Evolutionary conservation across 768 basidiomycete genomes (phyloP).

Genomic region (Lepiota venenata): DNA sequence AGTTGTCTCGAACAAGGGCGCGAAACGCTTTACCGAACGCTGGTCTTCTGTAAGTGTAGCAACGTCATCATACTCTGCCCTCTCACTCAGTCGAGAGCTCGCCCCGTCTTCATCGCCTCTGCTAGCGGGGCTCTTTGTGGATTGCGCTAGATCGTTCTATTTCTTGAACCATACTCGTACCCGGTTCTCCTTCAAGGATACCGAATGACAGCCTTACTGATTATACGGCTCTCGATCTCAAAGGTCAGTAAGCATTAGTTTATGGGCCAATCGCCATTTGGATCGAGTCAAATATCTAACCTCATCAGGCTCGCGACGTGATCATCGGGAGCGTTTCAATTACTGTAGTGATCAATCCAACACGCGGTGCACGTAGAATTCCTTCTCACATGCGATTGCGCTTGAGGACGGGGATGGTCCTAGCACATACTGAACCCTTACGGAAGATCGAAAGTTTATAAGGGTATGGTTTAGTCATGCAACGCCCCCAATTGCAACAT

Average conservation of each 20-base stretch:
- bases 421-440: neutral
- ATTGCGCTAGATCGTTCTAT: neutral
- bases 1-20: too few species aligned
- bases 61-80: neutral
- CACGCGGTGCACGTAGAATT: neutral
- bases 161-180: neutral
- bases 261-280: neutral
- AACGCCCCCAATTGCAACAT: slow-evolving; percentile 24
- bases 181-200: neutral
- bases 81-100: neutral
- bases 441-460: slow-evolving; percentile 14
- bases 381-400: neutral
- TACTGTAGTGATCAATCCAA: slow-evolving; percentile 2
- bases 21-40: too few species aligned
- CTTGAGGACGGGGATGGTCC: neutral
- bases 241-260: neutral
- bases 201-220: neutral
- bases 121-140: slow-evolving; percentile 1
- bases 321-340: neutral
- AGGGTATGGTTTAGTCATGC: slow-evolving; percentile 12
- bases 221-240: neutral
- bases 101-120: neutral
- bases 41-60: too few species aligned
- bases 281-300: neutral
- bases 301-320: neutral